Base-by-base conservation (phyloP, 176 grass and related monocot genomes). In the Thinopyrum elongatum region DNA sequence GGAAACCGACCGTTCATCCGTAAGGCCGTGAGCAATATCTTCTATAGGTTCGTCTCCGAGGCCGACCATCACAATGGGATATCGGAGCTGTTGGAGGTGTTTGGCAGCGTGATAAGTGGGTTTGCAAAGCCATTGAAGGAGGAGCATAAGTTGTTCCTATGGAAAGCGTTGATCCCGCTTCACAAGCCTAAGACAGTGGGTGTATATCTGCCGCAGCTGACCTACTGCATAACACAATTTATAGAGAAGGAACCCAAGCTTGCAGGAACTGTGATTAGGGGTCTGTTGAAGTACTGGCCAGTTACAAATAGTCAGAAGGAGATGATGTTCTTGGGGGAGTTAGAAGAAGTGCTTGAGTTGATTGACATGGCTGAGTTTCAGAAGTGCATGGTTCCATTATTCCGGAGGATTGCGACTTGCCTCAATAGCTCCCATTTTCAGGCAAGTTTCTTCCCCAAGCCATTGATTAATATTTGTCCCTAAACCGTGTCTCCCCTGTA, bases 341-440 rank as follows among this genome's bases (percentile, higher is more conserved):
- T 97, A 68, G 95, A 97, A 82, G 95, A 97, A 78, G 92, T 97
- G 80, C 85, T 97, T 70, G 95, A 97, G 75, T 76, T 93, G 29
- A 94, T 59, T 36, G 91, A 97, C 25, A 94, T 92, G 90, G 90
- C 79, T 19, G 95, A 97, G 44, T 97, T 97, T 70, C 92, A 94
- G 83, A 97, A 97, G 29, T 97, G 90, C 84, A 97, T 94, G 90
- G 90, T 91, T 74, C 92, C 95, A 4, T 85, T 97, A 10, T 97
- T 97, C 38, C 84, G 84, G 62, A 85, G 88, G 81, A 90, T 97
- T 63, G 89, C 89, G 10, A 89, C 19, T 83, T 97, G 95, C 53
- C 88, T 97, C 46, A 97, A 97, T 84, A 97, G 95, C 86, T 94
- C 95, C 84, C 95, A 97, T 83, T 97, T 97, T 82, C 95, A 97